Evolutionary conservation across 2,329 filamentous ascomycete species (phyloP).

Genomic region (Trichocomaceae sp.): DNA sequence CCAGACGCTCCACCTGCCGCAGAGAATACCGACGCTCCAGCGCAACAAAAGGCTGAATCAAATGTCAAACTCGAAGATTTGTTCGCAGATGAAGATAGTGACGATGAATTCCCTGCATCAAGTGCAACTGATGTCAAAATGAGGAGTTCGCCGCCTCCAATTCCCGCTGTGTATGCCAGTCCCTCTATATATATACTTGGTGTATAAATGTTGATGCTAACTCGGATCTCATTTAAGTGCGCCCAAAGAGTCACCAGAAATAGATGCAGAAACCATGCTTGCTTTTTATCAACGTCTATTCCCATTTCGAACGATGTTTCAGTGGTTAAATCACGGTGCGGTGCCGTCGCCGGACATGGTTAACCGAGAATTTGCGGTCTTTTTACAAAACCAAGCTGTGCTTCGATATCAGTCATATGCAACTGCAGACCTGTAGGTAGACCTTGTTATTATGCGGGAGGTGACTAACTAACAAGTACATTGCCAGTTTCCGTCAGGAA

Average conservation of each 20-base stretch:
- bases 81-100: conserved; percentile 54
- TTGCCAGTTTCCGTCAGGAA: conserved; percentile 73
- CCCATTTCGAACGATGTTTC: conserved; percentile 88
- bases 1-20: conserved; percentile 35
- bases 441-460: not conserved
- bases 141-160: conserved; percentile 35
- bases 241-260: conserved; percentile 35
- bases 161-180: conserved; percentile 30
- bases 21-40: conserved; percentile 11
- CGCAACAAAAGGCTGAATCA: conserved; percentile 15
- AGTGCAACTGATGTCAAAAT: conserved; percentile 44
- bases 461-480: not conserved
- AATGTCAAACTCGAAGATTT: conserved; percentile 50
- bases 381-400: conserved; percentile 85
- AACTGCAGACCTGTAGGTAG: conserved; percentile 54
- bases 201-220: conserved; percentile 14
- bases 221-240: conserved; percentile 20
- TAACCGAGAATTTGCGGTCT: conserved; percentile 94
- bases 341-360: conserved; percentile 80
- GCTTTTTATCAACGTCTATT: conserved; percentile 95
- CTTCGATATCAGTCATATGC: conserved; percentile 81
- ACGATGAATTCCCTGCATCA: conserved; percentile 48
- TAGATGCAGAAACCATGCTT: conserved; percentile 78
- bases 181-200: not conserved
- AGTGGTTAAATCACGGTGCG: conserved; percentile 94